Base-by-base conservation (phyloP, 805 yeast species). In the Candida bentonensis region DNA sequence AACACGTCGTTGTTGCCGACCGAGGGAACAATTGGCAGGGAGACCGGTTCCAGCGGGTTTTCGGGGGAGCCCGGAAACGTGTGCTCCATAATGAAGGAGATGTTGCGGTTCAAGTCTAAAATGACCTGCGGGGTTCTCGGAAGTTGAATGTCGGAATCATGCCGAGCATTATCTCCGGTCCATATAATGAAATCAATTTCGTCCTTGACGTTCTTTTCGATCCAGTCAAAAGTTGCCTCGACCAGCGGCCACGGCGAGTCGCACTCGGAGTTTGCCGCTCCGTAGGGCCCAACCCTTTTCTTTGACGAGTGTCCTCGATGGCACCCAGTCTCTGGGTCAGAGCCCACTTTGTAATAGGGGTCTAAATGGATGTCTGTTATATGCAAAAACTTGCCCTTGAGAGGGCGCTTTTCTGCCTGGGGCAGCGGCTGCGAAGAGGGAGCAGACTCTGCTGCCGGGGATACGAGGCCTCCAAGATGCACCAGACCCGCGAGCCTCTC, bases 141-240 rank as follows among this genome's bases (percentile, higher is more conserved):
- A 54, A 64, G 63, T 20, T 59, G 57, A 56, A 94, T 67, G 61
- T 84, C 95, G 53, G 79, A 82, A 59, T 84, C 94, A 59, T 84
- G 95, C 45, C 94, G 69, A 40, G 82, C 74, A 53, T 84, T 85
- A 61, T 85, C 95, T 25, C 95, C 95, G 0, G 95, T 84, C 95
- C 95, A 85, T 13, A 85, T 72, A 11, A 85, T 79, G 61, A 85
- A 85, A 59, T 85, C 95, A 42, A 85, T 78, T 51, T 84, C 77
- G 59, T 82, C 92, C 48, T 68, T 73, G 47, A 85, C 59, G 47
- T 83, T 77, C 11, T 67, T 65, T 20, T 68, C 60, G 2, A 85
- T 64, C 92, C 94, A 85, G 23, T 69, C 58, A 44, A 85, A 61
- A 0, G 94, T 83, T 15, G 68, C 68, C 7, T 76, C 65, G 60